Conservation (phyloP, 345 rosid species). For the Isatis tinctoria region DNA sequence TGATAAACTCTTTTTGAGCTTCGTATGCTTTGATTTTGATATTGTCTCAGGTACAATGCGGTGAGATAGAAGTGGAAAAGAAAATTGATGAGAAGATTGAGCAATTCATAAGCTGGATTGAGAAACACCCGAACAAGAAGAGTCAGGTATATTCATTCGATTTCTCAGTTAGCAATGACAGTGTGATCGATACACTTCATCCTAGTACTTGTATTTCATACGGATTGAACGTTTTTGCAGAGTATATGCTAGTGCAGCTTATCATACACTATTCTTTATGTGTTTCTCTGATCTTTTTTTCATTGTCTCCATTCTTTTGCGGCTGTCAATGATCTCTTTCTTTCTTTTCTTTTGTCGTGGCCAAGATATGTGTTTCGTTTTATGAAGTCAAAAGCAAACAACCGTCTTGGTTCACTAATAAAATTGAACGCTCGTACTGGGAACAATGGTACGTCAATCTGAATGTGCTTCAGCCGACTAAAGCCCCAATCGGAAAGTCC, state of each 20-base stretch:
- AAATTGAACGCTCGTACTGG: slow-evolving; percentile 67
- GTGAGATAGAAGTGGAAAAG: slow-evolving; percentile 80
- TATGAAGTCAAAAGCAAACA: slow-evolving; percentile 89
- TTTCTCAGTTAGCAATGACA: background rate
- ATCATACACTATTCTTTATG: background rate
- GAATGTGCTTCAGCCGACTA: slow-evolving; percentile 70
- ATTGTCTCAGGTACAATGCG: slow-evolving; percentile 71
- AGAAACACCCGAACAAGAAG: slow-evolving; percentile 94
- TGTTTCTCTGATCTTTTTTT: background rate
- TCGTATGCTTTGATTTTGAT: slow-evolving; percentile 4
- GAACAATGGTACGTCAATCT: slow-evolving; percentile 92
- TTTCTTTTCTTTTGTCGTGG: background rate
- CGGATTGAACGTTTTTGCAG: background rate
- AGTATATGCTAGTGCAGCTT: background rate
- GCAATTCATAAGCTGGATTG: slow-evolving; percentile 82
- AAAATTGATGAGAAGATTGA: slow-evolving; percentile 94
- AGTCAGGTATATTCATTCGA: slow-evolving; percentile 53
- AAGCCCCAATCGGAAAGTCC: slow-evolving; percentile 50
- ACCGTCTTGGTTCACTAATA: slow-evolving; percentile 78
- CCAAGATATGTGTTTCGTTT: slow-evolving; percentile 84
- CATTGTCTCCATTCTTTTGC: background rate
- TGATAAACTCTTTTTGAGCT: background rate
- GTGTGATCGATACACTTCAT: background rate
- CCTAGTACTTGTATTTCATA: background rate
- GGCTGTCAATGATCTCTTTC: background rate